Percentiles rank a stretch among this genome's conserved stretches.
These are phyloP conservation scores for Termitomyces sp. DNA, from an alignment of 768 basidiomycete genomes.

Conservation along the genomic window DNA sequence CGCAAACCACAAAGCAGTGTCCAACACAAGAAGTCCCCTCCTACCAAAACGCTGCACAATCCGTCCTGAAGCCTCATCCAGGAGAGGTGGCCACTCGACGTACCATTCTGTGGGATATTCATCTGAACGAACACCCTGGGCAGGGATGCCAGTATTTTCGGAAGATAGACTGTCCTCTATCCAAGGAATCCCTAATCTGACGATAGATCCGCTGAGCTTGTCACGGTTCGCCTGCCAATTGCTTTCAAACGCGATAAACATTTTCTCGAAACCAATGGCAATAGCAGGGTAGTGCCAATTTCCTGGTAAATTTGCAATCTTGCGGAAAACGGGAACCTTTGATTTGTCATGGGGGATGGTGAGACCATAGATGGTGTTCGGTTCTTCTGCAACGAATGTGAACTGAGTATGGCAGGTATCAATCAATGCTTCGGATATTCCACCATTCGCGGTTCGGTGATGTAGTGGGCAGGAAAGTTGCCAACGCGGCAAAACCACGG, in stretches of 20 bases:
- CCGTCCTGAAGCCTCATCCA: constrained; percentile 5
- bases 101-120: constrained; percentile 9
- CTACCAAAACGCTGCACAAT: constrained; percentile 3
- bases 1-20: constrained; percentile 3
- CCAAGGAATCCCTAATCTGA: not conserved
- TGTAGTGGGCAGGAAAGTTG: not conserved
- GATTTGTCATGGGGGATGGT: not conserved
- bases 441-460: not conserved
- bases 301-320: not conserved
- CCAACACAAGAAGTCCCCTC: constrained; percentile 6
- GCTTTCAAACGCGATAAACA: constrained; percentile 4
- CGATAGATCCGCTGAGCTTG: constrained; percentile 4
- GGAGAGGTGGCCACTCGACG: constrained; percentile 5
- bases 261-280: constrained; percentile 4
- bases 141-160: not conserved
- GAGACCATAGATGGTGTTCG: not conserved
- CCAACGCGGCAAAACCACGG: not conserved
- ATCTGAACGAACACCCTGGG: constrained; percentile 1
- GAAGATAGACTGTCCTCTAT: not conserved
- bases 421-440: constrained; percentile 1
- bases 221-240: constrained; percentile 2
- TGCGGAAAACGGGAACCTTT: not conserved
- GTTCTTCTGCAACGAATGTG: not conserved
- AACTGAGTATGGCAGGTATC: not conserved
- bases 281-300: constrained; percentile 2